Conservation (phyloP, 495 filamentous ascomycete species). For the Aspergillus egyptiacus region DNA sequence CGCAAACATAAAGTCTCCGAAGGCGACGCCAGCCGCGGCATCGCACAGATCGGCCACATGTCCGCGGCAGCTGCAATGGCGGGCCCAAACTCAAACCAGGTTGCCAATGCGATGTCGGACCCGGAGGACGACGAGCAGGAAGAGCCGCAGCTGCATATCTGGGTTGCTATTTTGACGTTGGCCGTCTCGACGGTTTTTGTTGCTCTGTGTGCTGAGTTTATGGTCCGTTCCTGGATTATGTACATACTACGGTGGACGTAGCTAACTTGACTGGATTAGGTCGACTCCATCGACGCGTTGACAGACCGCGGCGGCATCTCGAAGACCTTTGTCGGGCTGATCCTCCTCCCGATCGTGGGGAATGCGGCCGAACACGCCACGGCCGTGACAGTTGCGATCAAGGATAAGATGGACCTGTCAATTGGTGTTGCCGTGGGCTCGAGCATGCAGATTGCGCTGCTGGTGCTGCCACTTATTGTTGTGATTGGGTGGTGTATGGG, state of each 20-base stretch:
- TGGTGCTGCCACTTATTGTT: slow-evolving; percentile 71
- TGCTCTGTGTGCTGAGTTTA: slow-evolving; percentile 83
- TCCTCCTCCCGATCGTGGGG: slow-evolving; percentile 82
- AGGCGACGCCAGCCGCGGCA: slow-evolving; percentile 52
- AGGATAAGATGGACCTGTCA: slow-evolving; percentile 87
- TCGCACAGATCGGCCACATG: slow-evolving; percentile 57
- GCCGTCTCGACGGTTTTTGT: slow-evolving; percentile 69
- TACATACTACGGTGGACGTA: background rate
- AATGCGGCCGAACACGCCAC: slow-evolving; percentile 87
- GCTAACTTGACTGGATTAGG: slow-evolving; percentile 17
- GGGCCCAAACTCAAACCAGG: slow-evolving; percentile 33
- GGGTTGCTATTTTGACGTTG: slow-evolving; percentile 65
- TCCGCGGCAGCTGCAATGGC: slow-evolving; percentile 36
- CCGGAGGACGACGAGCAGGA: slow-evolving; percentile 61
- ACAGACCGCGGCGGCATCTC: slow-evolving; percentile 52
- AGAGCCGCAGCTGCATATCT: slow-evolving; percentile 62
- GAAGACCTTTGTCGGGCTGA: slow-evolving; percentile 75
- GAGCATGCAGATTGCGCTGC: slow-evolving; percentile 79
- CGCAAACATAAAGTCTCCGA: slow-evolving; percentile 46
- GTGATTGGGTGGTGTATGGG: slow-evolving; percentile 79
- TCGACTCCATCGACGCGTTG: slow-evolving; percentile 67
- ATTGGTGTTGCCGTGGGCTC: slow-evolving; percentile 82
- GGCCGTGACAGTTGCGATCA: slow-evolving; percentile 76
- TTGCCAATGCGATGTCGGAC: slow-evolving; percentile 37
- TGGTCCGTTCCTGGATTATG: slow-evolving; percentile 42